Evolutionary conservation across 2,329 filamentous ascomycete species (phyloP).

Genomic region (Plectosphaerella cucumerina): DNA sequence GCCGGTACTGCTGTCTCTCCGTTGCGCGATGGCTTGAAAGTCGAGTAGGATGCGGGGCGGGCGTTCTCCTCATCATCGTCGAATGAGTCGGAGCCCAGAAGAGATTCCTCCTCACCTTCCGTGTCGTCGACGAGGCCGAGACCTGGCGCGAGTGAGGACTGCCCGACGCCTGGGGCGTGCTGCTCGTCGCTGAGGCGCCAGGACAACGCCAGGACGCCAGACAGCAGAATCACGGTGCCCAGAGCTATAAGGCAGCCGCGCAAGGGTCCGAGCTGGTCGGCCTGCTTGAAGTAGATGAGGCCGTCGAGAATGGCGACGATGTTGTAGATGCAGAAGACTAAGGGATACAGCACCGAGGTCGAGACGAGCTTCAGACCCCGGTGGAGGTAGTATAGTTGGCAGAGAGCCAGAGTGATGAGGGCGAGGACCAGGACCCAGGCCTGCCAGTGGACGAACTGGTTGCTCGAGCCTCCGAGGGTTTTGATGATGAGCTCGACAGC

Average conservation of each 20-base stretch:
- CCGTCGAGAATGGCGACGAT: conserved; percentile 97
- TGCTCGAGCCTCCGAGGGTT: conserved; percentile 78
- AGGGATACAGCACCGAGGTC: conserved; percentile 90
- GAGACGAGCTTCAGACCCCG: conserved; percentile 90
- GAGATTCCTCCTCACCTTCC: conserved; percentile 54
- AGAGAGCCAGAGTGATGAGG: conserved; percentile 76
- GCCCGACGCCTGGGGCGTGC: conserved; percentile 53
- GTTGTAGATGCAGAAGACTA: conserved; percentile 99
- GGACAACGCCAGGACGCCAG: conserved; percentile 84
- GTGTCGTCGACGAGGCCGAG: conserved; percentile 75
- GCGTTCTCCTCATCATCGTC: conserved; percentile 34
- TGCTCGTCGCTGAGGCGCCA: conserved; percentile 86
- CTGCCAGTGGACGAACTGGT: conserved; percentile 94
- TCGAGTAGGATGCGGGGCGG: conserved; percentile 38
- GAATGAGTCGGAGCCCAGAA: conserved; percentile 43
- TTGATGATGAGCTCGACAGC: conserved; percentile 89
- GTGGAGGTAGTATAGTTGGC: conserved; percentile 93
- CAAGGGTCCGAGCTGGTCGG: conserved; percentile 69
- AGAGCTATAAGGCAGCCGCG: conserved; percentile 79
- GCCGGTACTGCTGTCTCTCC: conserved; percentile 30
- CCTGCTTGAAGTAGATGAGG: conserved; percentile 93
- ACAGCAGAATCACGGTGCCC: conserved; percentile 80
- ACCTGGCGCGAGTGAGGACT: conserved; percentile 74
- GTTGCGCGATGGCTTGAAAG: conserved; percentile 34
- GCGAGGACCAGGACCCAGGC: conserved; percentile 87